Evolutionary conservation across 2,329 filamentous ascomycete genomes (phyloP).

Genomic region (Apiospora pterosperma): DNA sequence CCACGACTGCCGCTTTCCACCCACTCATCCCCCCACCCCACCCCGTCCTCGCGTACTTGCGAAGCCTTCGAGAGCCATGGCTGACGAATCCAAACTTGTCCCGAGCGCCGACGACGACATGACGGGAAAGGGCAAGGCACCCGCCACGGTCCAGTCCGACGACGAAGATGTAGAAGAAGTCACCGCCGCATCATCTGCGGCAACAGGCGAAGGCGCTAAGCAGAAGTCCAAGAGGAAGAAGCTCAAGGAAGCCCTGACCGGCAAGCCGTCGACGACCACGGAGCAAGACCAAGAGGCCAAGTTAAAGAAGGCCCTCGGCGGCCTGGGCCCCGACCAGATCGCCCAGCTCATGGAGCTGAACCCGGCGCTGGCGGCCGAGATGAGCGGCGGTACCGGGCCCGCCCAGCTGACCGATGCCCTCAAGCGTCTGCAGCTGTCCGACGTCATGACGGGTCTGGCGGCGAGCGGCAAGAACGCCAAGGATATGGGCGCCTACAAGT

Average conservation of each 20-base stretch:
- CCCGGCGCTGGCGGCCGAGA: constrained; percentile 65
- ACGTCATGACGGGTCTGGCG: constrained; percentile 72
- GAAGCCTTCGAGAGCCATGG: constrained; percentile 20
- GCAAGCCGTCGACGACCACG: constrained; percentile 31
- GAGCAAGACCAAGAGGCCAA: constrained; percentile 28
- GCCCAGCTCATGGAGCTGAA: constrained; percentile 68
- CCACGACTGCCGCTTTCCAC: neutral
- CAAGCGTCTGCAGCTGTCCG: constrained; percentile 63
- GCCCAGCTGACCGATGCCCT: constrained; percentile 46
- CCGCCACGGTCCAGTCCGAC: constrained; percentile 41
- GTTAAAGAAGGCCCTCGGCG: constrained; percentile 45
- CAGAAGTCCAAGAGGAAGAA: constrained; percentile 65
- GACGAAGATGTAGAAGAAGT: constrained; percentile 28
- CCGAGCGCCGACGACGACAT: constrained; percentile 46
- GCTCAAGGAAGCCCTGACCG: constrained; percentile 44
- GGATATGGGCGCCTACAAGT: constrained; percentile 97
- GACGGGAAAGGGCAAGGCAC: constrained; percentile 42
- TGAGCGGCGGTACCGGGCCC: constrained; percentile 31
- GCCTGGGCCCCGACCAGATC: constrained; percentile 54
- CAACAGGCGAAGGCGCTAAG: constrained; percentile 41
- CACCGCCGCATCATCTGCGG: constrained; percentile 14
- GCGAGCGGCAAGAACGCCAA: constrained; percentile 84
- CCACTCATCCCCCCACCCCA: neutral
- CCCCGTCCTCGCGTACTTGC: neutral
- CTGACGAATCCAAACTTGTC: constrained; percentile 63